phyloP scores from a whole-genome alignment of 192 early-diverging fungal species.

The Chytriomyces sp. region DNA sequence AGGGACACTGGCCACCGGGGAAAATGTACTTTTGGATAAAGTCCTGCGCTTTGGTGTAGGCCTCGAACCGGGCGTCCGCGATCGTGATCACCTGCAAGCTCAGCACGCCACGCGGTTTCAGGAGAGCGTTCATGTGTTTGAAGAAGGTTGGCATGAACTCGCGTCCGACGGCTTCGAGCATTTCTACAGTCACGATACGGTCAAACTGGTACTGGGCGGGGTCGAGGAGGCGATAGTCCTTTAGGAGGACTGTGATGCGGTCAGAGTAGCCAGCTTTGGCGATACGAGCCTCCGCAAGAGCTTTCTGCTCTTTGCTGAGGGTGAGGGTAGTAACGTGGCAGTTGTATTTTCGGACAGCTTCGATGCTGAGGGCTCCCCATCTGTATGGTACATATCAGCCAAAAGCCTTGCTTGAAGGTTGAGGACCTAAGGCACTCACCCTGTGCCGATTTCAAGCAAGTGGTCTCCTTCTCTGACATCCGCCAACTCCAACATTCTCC shows the following conservation, averaged over 20 bases:
- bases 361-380: conserved; percentile 73
- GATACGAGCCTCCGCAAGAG: conserved; percentile 64
- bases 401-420: neutral
- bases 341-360: conserved; percentile 56
- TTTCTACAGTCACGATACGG: conserved; percentile 70
- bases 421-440: conserved; percentile 30
- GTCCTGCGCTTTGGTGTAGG: conserved; percentile 60
- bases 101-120: conserved; percentile 59
- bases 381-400: neutral
- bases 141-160: conserved; percentile 70
- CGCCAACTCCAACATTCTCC: conserved; percentile 61
- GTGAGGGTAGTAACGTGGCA: conserved; percentile 68
- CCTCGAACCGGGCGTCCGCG: conserved; percentile 65
- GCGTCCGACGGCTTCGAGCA: conserved; percentile 75
- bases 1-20: conserved; percentile 75
- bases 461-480: conserved; percentile 53
- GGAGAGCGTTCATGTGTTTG: conserved; percentile 54
- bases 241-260: conserved; percentile 61
- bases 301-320: conserved; percentile 67
- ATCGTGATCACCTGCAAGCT: conserved; percentile 72
- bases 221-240: conserved; percentile 68
- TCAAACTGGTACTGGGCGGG: conserved; percentile 63
- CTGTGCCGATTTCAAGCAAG: conserved; percentile 73
- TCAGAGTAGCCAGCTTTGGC: conserved; percentile 55
- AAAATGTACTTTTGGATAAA: conserved; percentile 80